phyloP scores from a whole-genome alignment of 257 asterid genomes.

The Jacaranda copaia region DNA sequence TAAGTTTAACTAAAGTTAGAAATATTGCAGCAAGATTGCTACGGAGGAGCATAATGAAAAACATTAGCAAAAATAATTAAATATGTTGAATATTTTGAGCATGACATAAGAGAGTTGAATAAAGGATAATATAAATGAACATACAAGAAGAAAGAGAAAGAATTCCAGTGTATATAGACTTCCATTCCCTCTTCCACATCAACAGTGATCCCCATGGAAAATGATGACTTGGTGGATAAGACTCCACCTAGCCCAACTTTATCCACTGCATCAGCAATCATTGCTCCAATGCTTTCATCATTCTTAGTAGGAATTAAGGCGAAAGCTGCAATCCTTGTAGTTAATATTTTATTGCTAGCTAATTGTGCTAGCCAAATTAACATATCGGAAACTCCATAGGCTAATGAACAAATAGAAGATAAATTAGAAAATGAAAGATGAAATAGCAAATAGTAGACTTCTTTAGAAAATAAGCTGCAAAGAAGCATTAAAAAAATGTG shows the following conservation, averaged over 20 bases:
- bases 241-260: constrained; percentile 99
- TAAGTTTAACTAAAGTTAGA: no score
- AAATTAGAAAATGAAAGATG: no score
- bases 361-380: neutral
- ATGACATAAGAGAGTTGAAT: no score
- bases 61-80: no score
- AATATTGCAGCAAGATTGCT: no score
- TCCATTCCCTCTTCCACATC: constrained; percentile 99
- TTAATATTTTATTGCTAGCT: neutral
- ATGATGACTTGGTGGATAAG: constrained; percentile 92
- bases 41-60: no score
- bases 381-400: neutral
- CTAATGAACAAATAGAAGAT: neutral
- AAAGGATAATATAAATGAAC: no score
- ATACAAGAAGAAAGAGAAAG: no score
- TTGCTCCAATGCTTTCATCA: constrained; percentile 79
- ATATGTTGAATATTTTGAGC: no score
- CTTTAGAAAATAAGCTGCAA: no score
- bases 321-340: constrained; percentile 58
- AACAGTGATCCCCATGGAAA: constrained; percentile 94
- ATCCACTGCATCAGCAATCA: constrained; percentile 97
- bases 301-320: constrained; percentile 93
- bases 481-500: no score
- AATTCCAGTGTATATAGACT: constrained; percentile 46
- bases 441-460: no score